Conservation (phyloP, 306 rosid species). For the Vigna angularis region DNA sequence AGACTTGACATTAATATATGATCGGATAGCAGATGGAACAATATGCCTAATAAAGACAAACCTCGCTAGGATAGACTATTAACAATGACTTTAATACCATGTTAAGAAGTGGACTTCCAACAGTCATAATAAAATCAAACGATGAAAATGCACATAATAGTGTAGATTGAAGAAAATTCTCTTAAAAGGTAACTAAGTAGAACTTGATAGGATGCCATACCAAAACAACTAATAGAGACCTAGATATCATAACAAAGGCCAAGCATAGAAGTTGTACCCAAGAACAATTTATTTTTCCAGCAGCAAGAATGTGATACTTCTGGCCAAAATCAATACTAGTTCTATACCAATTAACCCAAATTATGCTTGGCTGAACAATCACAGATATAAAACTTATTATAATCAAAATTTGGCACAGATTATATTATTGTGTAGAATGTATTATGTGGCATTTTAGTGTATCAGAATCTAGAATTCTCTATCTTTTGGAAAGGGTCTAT, state of each 20-base stretch:
- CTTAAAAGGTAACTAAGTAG: not conserved
- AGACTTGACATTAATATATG: too few species aligned
- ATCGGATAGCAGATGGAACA: too few species aligned
- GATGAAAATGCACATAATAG: constrained; percentile 1
- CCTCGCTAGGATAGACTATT: too few species aligned
- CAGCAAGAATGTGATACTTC: not conserved
- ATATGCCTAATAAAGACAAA: too few species aligned
- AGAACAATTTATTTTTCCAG: constrained; percentile 9
- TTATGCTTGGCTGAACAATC: not conserved
- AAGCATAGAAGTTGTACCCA: not conserved
- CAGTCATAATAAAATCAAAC: not conserved
- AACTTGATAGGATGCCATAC: constrained; percentile 11
- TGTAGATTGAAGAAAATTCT: not conserved
- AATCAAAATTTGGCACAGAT: not conserved
- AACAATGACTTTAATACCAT: too few species aligned
- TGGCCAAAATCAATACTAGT: not conserved
- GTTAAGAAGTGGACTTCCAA: too few species aligned
- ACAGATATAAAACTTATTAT: not conserved
- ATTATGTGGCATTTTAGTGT: not conserved
- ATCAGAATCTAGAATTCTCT: not conserved
- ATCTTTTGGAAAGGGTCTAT: not conserved
- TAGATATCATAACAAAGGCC: constrained; percentile 9
- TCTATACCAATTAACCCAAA: not conserved
- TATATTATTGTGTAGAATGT: not conserved
- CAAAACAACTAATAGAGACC: constrained; percentile 28